Base-by-base conservation (phyloP, 495 filamentous ascomycete species). In the Aspergillus coremiiformis region DNA sequence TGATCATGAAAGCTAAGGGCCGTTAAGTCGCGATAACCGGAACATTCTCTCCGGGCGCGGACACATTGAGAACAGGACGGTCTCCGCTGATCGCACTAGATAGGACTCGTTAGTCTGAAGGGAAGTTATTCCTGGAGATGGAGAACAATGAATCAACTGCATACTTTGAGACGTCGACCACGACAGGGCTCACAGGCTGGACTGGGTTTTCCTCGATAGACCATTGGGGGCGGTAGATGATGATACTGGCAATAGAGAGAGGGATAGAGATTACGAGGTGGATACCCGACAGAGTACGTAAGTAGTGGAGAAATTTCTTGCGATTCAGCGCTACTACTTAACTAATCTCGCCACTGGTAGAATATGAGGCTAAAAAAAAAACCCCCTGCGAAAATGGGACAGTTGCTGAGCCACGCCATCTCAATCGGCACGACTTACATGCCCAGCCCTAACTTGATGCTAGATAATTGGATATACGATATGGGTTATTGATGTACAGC, bases 11-110 rank as follows among this genome's bases (percentile, higher is more conserved):
- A 53, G 20, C 55, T 52, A 7, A 58, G 41, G 1, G 48, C 35
- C 1, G 23, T 10, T 17, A 54, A 7, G 48, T 65, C 59, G 9
- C 62, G 61, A 51, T 66, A 69, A 0, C 66, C 66, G 7, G 55
- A 44, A 49, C 66, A 69, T 54, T 64, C 30, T 14, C 52, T 39
- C 11, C 56, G 55, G 10, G 59, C 59, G 49, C 62, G 57, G 11
- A 57, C 46, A 41, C 66, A 68, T 30, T 63, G 55, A 3, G 53
- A 53, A 37, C 67, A 70, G 5, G 54, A 59, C 4, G 66, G 66
- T 19, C 42, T 56, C 23, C 48, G 56, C 35, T 63, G 53, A 47
- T 69, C 65, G 46, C 66, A 69, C 55, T 58, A 7, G 4, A 8
- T 21, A 4, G 20, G 35, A 19, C 19, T n/a, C 5, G 9, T 21